Evolutionary conservation across 768 basidiomycete genomes (phyloP), one percentile per base, ranked within the genome.

Genomic region (Roridomyces roridus): DNA sequence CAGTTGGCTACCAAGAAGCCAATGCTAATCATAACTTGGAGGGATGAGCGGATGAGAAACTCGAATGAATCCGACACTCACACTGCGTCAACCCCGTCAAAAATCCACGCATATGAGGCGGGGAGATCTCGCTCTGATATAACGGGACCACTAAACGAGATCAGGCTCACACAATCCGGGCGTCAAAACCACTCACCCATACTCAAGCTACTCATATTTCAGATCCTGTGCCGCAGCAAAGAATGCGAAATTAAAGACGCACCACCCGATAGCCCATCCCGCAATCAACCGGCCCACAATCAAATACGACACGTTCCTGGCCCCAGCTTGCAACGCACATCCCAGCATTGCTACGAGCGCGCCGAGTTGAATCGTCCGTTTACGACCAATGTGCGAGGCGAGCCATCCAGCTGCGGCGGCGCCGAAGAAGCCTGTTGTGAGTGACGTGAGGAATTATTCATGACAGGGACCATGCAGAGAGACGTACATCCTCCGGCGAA

Each of bases 31-130:
- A 61, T 61, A n/a, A 61, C 60, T 61, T 34, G 5, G 15, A 80
- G 80, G 68, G 80, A 74, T 54, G 79, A 80, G 29, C 82, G 42
- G 68, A 80, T 66, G 47, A 21, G 15, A 23, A 8, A 23, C 12
- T 67, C 80, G 81, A 76, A 81, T 78, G 0, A 77, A 23, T 15
- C 21, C 10, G 17, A 57, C 77, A 80, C 7, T 78, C 70, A 74
- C 82, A 83, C 71, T 85, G 83, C 48, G 85, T 82, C 62, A 82
- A 68, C 2, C 82, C 76, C 39, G 84, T 80, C 43, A 83, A 68
- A 25, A 80, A 78, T 15, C 83, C 84, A 59, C 81, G 78, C 61
- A 84, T 80, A 23, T 69, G 65, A 8, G 80, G 81, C 6, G 79
- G 73, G 23, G 77, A 77, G 58, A 81, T 77, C 64, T 82, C 80